Base-by-base conservation (phyloP, 306 rosid species). In the Malus orientalis region DNA sequence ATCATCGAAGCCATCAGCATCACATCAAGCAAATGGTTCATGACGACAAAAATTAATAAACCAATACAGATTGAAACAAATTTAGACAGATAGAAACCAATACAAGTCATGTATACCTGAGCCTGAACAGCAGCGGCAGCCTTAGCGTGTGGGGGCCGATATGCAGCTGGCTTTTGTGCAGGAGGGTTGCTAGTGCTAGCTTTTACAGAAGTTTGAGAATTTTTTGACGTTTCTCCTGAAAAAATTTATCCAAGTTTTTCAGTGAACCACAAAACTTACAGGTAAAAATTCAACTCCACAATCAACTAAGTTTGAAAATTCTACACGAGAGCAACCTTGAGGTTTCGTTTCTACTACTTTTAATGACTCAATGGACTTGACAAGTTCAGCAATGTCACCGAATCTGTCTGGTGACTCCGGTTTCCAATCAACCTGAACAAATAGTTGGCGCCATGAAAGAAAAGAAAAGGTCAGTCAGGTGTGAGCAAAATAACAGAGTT, bases 81-180 rank as follows among this genome's bases (percentile, higher is more conserved):
- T 38, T 49, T 15, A 47, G 73, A 70, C 8, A 51, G 11, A 55
- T 4, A 58, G 55, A 36, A 66, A 76, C 59, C 68, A 73, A 60
- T 60, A 11, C 60, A 36, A 64, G 32, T 65, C 38, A 54, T 67
- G 18, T 16, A 82, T 89, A 94, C 98, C 97, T 89, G 88, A 15
- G 98, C 97, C 89, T 90, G 91, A 84, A 92, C 79, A 68, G 77
- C 81, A 83, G 95, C 95, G 8, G 97, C 93, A 78, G 22, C 81
- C 85, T 92, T 92, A 57, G 96, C 95, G 80, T 94, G 93, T 58
- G 98, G 98, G 13, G 98, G 98, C 64, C 93, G 89, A 82, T 94
- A 92, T 38, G 98, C 97, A 22, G 95, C 95, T 38, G 96, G 98
- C 75, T 91, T 93, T 78, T 83, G 95, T 23, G 90, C 81, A 61